phyloP scores from a whole-genome alignment of 2,329 filamentous ascomycete species.

The Hymenotorrendiella dingleyae region DNA sequence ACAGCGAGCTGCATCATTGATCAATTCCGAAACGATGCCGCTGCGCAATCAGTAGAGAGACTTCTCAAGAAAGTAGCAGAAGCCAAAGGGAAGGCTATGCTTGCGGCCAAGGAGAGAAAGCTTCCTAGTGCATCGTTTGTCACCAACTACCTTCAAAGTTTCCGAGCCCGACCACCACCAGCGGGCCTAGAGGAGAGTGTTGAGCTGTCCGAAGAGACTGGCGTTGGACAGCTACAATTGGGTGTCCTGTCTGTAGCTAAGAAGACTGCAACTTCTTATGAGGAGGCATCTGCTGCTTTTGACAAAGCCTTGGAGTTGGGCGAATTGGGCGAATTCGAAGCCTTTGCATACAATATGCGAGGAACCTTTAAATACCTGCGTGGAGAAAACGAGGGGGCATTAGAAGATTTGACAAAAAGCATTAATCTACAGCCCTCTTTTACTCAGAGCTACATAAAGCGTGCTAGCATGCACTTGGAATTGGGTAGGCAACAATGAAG shows the following conservation, averaged over 20 bases:
- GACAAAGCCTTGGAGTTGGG: constrained; percentile 80
- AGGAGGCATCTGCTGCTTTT: constrained; percentile 80
- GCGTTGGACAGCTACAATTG: constrained; percentile 78
- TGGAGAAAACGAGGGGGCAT: constrained; percentile 77
- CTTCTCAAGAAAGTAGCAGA: constrained; percentile 96
- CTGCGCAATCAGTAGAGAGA: constrained; percentile 84
- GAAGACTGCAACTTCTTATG: constrained; percentile 87
- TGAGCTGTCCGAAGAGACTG: constrained; percentile 72
- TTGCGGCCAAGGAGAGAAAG: constrained; percentile 72
- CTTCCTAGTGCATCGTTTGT: constrained; percentile 95
- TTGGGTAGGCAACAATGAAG: constrained; percentile 52
- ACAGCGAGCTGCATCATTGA: constrained; percentile 99
- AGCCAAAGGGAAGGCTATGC: constrained; percentile 83
- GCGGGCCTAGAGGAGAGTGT: constrained; percentile 73
- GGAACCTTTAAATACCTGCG: constrained; percentile 92
- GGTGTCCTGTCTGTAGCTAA: constrained; percentile 75
- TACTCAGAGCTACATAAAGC: constrained; percentile 98
- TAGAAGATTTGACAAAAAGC: constrained; percentile 84
- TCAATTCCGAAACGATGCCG: constrained; percentile 86
- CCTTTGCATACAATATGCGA: constrained; percentile 91
- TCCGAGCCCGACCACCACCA: constrained; percentile 76
- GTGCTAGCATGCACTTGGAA: constrained; percentile 95
- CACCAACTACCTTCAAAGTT: constrained; percentile 98
- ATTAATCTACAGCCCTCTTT: constrained; percentile 81
- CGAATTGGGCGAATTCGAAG: constrained; percentile 76